Conservation (phyloP, 768 basidiomycete species). For the Trametes cinnabarina region DNA sequence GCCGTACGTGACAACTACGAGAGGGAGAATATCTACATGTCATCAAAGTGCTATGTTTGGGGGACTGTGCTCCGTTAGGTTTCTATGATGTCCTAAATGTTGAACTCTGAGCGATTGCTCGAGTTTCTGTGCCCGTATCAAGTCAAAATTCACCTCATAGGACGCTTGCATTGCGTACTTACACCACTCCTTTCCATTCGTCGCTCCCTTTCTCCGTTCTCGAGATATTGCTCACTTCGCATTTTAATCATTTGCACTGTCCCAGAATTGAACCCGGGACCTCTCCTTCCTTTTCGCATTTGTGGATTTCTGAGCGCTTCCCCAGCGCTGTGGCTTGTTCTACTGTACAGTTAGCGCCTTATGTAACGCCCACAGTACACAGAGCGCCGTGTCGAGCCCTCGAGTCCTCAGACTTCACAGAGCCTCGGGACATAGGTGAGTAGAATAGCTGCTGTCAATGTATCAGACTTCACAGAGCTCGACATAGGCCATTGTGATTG, state of each 20-base stretch:
- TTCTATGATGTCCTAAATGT: background rate
- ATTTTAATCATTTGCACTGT: too few species aligned
- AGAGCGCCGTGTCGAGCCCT: conserved; percentile 2
- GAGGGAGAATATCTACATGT: too few species aligned
- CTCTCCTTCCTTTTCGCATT: background rate
- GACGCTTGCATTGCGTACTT: background rate
- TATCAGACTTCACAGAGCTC: background rate
- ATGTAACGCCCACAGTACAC: background rate
- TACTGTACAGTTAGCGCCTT: background rate
- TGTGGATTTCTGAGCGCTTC: background rate
- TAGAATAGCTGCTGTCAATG: too few species aligned
- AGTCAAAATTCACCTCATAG: background rate
- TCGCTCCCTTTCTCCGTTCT: too few species aligned
- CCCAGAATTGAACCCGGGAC: too few species aligned
- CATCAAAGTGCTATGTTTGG: too few species aligned
- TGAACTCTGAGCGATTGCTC: background rate
- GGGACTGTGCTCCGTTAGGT: too few species aligned
- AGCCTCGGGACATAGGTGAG: too few species aligned
- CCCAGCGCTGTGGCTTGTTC: background rate
- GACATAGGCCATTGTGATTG: conserved; percentile 5
- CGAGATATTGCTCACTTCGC: too few species aligned
- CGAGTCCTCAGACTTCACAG: conserved; percentile 3
- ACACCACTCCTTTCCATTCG: background rate
- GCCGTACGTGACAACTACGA: too few species aligned
- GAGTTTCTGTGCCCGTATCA: background rate